Evolutionary conservation across 306 rosid species (phyloP).

Genomic region (Casuarina glauca): DNA sequence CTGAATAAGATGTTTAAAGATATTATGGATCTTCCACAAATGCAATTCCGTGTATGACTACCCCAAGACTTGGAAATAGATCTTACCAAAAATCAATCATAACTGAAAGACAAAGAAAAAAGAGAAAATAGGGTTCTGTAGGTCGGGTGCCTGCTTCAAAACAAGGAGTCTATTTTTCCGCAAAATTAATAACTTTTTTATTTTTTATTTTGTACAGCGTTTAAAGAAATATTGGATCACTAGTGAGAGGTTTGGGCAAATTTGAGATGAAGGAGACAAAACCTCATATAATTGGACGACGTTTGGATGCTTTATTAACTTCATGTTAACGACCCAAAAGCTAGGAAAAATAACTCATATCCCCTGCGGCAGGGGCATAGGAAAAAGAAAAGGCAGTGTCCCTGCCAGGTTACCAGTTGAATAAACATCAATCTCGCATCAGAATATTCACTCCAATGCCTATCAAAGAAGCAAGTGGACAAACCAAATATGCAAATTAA

Average conservation of each 20-base stretch:
- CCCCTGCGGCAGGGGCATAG: too few relatives aligned
- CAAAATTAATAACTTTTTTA: neutral
- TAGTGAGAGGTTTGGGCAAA: slow-evolving; percentile 8
- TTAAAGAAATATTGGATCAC: neutral
- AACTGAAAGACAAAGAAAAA: neutral
- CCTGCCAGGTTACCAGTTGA: neutral
- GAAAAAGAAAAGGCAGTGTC: neutral
- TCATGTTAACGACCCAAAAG: slow-evolving; percentile 39
- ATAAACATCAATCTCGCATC: neutral
- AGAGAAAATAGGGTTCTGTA: neutral
- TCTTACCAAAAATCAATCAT: neutral
- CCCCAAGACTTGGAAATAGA: neutral
- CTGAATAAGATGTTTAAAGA: neutral
- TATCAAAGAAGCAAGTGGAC: neutral
- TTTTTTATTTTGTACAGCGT: neutral
- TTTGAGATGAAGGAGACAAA: slow-evolving; percentile 27
- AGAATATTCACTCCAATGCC: neutral
- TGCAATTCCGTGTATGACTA: too few relatives aligned
- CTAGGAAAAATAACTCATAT: too few relatives aligned
- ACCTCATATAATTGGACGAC: slow-evolving; percentile 89
- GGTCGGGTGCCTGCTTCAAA: neutral
- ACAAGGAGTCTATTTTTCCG: neutral
- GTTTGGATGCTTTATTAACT: slow-evolving; percentile 93
- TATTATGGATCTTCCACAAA: neutral
- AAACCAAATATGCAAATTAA: neutral